These are phyloP conservation scores for Gymnopus androsaceus DNA, from an alignment of 1,284 basidiomycete species.

Conservation along the genomic window DNA sequence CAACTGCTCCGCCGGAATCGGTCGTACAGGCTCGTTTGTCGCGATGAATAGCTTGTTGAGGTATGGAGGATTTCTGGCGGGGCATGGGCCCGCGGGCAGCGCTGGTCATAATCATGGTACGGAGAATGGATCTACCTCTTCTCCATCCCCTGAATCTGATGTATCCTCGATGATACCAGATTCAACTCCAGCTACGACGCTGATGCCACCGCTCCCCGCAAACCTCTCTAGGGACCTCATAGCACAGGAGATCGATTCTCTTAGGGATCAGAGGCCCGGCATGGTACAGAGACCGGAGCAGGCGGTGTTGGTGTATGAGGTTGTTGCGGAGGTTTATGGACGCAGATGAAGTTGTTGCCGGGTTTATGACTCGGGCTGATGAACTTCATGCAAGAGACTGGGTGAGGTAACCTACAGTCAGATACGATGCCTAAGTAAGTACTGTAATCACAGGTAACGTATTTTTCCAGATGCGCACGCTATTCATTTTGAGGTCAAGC, in stretches of 20 bases:
- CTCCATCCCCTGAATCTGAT: neutral
- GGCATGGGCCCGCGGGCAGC: slow-evolving; percentile 18
- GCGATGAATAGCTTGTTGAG: slow-evolving; percentile 75
- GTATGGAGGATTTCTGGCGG: slow-evolving; percentile 49
- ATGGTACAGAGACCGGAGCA: slow-evolving; percentile 83
- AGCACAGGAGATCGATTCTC: slow-evolving; percentile 69
- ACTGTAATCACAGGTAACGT: no score
- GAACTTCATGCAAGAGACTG: no score
- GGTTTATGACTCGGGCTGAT: no score
- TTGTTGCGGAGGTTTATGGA: slow-evolving; percentile 38
- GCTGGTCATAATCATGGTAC: no score
- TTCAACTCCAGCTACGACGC: slow-evolving; percentile 34
- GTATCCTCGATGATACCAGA: slow-evolving; percentile 26
- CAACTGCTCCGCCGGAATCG: slow-evolving; percentile 88
- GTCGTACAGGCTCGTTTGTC: slow-evolving; percentile 88
- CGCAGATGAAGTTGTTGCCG: no score
- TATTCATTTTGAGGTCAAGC: no score
- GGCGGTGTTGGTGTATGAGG: slow-evolving; percentile 64
- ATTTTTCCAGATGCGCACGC: no score
- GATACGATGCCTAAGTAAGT: no score
- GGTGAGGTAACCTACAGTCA: no score
- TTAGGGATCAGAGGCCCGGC: slow-evolving; percentile 77
- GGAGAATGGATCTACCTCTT: no score
- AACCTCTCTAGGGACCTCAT: slow-evolving; percentile 61
- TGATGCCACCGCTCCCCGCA: slow-evolving; percentile 57